Percentiles rank a stretch among this genome's conserved stretches.
phyloP scores from a whole-genome alignment of 306 rosid species.

The Mimosa pudica region DNA sequence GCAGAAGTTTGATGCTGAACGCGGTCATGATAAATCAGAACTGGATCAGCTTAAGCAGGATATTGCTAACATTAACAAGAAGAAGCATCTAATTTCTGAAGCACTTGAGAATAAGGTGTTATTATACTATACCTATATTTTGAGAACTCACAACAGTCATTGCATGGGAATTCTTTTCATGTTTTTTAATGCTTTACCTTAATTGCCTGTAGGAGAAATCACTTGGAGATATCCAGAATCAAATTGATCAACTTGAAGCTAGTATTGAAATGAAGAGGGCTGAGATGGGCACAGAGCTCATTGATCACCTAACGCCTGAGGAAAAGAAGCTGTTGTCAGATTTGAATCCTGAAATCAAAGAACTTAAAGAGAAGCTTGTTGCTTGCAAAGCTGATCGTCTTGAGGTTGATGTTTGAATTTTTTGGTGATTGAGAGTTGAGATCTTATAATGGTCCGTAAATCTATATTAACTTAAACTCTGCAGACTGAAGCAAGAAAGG shows the following conservation, averaged over 20 bases:
- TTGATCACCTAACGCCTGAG: conserved; percentile 88
- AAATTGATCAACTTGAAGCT: conserved; percentile 86
- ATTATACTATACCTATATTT: not conserved
- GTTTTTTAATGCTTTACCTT: conserved; percentile 32
- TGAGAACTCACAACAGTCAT: conserved; percentile 12
- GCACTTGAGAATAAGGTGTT: conserved; percentile 83
- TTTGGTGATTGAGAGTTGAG: not conserved
- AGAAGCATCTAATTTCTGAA: conserved; percentile 64
- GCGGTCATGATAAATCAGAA: conserved; percentile 74
- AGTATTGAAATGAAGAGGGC: conserved; percentile 77
- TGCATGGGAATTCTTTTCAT: conserved; percentile 10
- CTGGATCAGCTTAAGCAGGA: conserved; percentile 85
- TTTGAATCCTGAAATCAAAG: conserved; percentile 87
- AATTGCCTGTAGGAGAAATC: conserved; percentile 78
- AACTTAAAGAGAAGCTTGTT: conserved; percentile 82
- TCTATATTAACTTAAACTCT: conserved; percentile 36
- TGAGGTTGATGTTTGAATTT: conserved; percentile 64
- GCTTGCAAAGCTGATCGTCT: conserved; percentile 84
- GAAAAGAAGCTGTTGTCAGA: conserved; percentile 80
- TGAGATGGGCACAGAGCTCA: conserved; percentile 96
- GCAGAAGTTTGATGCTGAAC: conserved; percentile 89
- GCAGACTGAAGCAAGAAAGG: conserved; percentile 88
- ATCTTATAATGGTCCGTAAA: conserved; percentile 11
- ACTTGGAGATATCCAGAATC: conserved; percentile 75
- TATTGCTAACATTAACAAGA: conserved; percentile 83